A percentile compares a stretch with the other conserved stretches of the same genome.
phyloP scores from a whole-genome alignment of 495 filamentous ascomycete species.

The Aspergillus biplanus region DNA sequence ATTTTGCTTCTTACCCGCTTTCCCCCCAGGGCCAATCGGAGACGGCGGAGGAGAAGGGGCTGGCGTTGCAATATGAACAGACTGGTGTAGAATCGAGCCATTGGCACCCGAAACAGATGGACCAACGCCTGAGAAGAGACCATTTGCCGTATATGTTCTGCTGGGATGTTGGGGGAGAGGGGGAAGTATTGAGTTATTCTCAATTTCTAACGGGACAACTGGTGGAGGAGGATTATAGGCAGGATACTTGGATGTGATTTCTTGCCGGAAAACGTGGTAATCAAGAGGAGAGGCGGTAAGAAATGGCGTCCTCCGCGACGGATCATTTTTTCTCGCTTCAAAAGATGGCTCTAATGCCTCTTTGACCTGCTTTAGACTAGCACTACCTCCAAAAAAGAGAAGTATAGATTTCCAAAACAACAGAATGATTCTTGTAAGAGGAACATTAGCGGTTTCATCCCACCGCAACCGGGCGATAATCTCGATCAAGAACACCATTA shows the following conservation, averaged over 20 bases:
- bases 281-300: constrained; percentile 94
- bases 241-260: constrained; percentile 98
- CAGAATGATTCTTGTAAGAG: constrained; percentile 70
- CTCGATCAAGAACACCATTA: constrained; percentile 74
- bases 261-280: constrained; percentile 94
- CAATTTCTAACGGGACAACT: constrained; percentile 81
- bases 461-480: constrained; percentile 80
- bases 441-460: constrained; percentile 75
- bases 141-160: constrained; percentile 45
- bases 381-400: constrained; percentile 77
- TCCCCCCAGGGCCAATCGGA: constrained; percentile 82
- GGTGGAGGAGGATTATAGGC: constrained; percentile 89
- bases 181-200: constrained; percentile 88
- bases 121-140: constrained; percentile 47
- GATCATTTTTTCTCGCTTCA: constrained; percentile 36
- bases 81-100: constrained; percentile 89
- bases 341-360: constrained; percentile 48
- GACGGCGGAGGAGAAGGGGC: constrained; percentile 97
- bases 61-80: constrained; percentile 96
- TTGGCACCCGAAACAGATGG: constrained; percentile 48
- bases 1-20: constrained; percentile 96
- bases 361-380: constrained; percentile 75
- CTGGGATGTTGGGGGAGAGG: constrained; percentile 76
- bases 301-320: constrained; percentile 51
- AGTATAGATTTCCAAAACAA: constrained; percentile 91